These are phyloP conservation scores for Fusarium sp. DNA, from an alignment of 2,329 filamentous ascomycete genomes.

Conservation along the genomic window DNA sequence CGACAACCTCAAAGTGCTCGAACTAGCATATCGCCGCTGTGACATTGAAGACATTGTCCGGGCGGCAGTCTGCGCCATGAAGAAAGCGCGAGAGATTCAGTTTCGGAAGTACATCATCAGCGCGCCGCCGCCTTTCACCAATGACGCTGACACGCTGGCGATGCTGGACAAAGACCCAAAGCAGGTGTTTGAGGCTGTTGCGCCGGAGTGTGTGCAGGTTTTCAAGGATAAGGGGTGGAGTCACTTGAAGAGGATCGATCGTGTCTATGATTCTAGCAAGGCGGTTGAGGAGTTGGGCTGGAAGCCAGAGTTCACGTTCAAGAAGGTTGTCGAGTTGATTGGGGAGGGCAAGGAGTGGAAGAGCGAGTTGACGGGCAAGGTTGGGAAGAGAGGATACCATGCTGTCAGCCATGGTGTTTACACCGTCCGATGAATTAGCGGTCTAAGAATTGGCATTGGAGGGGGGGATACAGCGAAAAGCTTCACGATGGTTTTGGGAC, in stretches of 20 bases:
- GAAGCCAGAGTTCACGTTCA: conserved; percentile 56
- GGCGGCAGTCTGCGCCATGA: conserved; percentile 54
- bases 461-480: not conserved
- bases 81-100: conserved; percentile 44
- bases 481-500: not conserved
- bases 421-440: conserved; percentile 46
- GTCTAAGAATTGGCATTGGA: no score
- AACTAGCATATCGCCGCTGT: conserved; percentile 57
- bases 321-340: conserved; percentile 49
- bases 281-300: conserved; percentile 56
- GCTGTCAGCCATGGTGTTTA: conserved; percentile 56
- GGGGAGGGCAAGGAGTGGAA: conserved; percentile 49
- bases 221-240: conserved; percentile 51
- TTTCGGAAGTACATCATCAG: conserved; percentile 58
- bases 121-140: conserved; percentile 54
- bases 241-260: conserved; percentile 52
- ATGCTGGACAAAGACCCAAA: conserved; percentile 49
- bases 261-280: conserved; percentile 58
- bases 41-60: conserved; percentile 57
- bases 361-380: conserved; percentile 52
- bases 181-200: conserved; percentile 43
- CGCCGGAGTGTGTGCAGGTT: conserved; percentile 44
- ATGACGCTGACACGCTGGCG: conserved; percentile 46
- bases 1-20: conserved; percentile 61
- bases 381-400: conserved; percentile 59